These are phyloP conservation scores for Eleusine indica DNA, from an alignment of 176 grass and related monocot species.

Conservation along the genomic window DNA sequence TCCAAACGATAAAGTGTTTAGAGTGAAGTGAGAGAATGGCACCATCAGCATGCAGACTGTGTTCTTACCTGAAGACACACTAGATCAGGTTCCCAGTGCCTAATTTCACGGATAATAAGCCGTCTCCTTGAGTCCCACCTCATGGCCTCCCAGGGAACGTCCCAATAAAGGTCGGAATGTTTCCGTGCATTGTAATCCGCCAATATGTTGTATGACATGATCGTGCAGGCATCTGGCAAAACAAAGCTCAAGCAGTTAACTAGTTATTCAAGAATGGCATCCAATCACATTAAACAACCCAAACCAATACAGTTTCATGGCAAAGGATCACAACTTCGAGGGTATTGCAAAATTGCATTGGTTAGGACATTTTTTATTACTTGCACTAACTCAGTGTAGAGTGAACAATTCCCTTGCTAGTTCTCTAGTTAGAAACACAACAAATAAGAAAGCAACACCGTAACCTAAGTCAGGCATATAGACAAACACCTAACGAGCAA, in stretches of 20 bases:
- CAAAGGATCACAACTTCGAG: background rate
- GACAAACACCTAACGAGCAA: slow-evolving; percentile 36
- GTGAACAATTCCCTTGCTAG: background rate
- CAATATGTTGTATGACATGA: slow-evolving; percentile 95
- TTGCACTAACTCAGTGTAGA: background rate
- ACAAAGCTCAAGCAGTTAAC: slow-evolving; percentile 13
- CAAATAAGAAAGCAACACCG: background rate
- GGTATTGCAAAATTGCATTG: background rate
- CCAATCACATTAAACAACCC: background rate
- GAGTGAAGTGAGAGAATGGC: background rate
- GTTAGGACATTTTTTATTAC: background rate
- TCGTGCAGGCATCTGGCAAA: slow-evolving; percentile 62
- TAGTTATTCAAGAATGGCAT: background rate
- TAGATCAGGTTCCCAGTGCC: slow-evolving; percentile 68
- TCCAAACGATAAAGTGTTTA: slow-evolving; percentile 19
- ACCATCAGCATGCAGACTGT: slow-evolving; percentile 13
- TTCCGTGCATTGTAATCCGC: slow-evolving; percentile 66
- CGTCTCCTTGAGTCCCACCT: slow-evolving; percentile 74
- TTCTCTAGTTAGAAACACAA: background rate
- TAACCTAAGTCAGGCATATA: slow-evolving; percentile 20
- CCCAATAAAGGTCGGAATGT: slow-evolving; percentile 70
- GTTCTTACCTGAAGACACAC: slow-evolving; percentile 84
- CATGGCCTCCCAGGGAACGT: slow-evolving; percentile 62
- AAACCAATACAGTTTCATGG: background rate
- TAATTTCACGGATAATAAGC: slow-evolving; percentile 76